These are phyloP conservation scores for Toxicodendron radicans DNA, from an alignment of 345 rosid species.

Conservation along the genomic window DNA sequence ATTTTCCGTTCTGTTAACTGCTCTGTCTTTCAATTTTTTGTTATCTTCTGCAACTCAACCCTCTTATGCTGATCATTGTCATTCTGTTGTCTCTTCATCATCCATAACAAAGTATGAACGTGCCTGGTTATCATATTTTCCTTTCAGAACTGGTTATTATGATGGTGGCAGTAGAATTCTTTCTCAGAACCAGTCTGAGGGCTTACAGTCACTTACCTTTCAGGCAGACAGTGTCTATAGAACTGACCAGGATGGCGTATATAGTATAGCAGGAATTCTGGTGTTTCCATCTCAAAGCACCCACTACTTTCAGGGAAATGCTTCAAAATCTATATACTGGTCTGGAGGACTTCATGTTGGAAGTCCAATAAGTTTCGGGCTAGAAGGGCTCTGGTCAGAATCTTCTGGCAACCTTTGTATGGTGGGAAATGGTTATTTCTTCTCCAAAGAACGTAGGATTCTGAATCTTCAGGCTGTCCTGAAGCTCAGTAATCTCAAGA, in stretches of 20 bases:
- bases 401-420: conserved; percentile 45
- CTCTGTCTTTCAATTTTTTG: neutral
- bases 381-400: conserved; percentile 51
- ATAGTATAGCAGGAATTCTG: conserved; percentile 24
- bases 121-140: neutral
- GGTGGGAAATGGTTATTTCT: conserved; percentile 37
- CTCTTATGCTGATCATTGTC: too few relatives aligned
- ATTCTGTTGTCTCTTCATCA: conserved; percentile 27
- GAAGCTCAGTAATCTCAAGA: too few relatives aligned
- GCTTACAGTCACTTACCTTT: conserved; percentile 16
- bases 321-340: too few relatives aligned
- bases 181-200: neutral
- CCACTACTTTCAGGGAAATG: too few relatives aligned
- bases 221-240: neutral
- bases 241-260: conserved; percentile 22
- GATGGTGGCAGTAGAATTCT: conserved; percentile 10
- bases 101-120: neutral
- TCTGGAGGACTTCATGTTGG: neutral
- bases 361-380: conserved; percentile 24
- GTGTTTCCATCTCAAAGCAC: neutral
- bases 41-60: too few relatives aligned
- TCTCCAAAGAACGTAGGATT: conserved; percentile 1
- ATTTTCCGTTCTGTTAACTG: neutral
- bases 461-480: conserved; percentile 28
- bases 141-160: conserved; percentile 19